A percentile compares a stretch with the other conserved stretches of the same genome.
Conservation (phyloP, 2,329 filamentous ascomycete genomes). For the Xylariomycetidae sp. region DNA sequence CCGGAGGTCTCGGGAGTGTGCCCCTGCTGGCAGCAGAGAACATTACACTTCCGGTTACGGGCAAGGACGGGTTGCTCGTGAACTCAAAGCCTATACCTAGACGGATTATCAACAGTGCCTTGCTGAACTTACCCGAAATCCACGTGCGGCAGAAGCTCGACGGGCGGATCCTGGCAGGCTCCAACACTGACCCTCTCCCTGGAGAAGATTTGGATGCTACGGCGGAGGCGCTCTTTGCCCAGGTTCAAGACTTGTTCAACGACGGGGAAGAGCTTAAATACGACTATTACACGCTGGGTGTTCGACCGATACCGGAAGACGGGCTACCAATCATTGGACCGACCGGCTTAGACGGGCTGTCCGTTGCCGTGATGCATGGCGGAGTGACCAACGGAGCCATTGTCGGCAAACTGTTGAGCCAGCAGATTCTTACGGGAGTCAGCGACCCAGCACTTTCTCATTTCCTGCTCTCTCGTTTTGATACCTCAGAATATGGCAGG, state of each 20-base stretch:
- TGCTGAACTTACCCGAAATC: slow-evolving; percentile 16
- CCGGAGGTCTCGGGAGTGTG: slow-evolving; percentile 24
- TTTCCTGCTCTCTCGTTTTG: slow-evolving; percentile 13
- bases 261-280: slow-evolving; percentile 16
- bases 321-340: slow-evolving; percentile 24
- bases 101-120: slow-evolving; percentile 5
- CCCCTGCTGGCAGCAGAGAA: slow-evolving; percentile 17
- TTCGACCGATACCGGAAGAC: slow-evolving; percentile 22
- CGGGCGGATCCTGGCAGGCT: slow-evolving; percentile 21
- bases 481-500: too few relatives aligned
- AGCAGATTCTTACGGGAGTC: slow-evolving; percentile 12
- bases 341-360: slow-evolving; percentile 21
- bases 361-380: slow-evolving; percentile 28
- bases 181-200: slow-evolving; percentile 15
- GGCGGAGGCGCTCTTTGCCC: slow-evolving; percentile 18
- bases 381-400: slow-evolving; percentile 22
- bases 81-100: slow-evolving; percentile 25
- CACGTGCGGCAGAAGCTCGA: slow-evolving; percentile 26
- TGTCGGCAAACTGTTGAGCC: slow-evolving; percentile 19
- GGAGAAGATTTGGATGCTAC: slow-evolving; percentile 18
- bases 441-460: slow-evolving; percentile 12
- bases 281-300: slow-evolving; percentile 25
- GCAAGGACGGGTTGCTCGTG: slow-evolving; percentile 22
- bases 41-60: slow-evolving; percentile 18
- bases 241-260: slow-evolving; percentile 14